These are phyloP conservation scores for Starmerella asiatica DNA, from an alignment of 805 yeast species.

Conservation along the genomic window DNA sequence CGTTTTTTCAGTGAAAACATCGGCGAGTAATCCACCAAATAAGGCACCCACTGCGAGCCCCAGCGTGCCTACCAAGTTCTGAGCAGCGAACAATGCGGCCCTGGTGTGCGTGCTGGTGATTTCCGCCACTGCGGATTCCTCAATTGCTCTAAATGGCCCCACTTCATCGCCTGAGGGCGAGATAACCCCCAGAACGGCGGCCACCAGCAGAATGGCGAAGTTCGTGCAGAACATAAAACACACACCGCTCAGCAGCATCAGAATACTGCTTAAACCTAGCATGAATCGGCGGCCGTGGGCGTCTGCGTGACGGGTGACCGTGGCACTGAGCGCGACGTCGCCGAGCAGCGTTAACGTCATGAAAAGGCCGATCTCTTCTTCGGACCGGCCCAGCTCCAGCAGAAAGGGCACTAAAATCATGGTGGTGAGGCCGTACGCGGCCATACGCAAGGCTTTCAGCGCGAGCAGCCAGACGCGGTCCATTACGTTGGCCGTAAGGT, in stretches of 20 bases:
- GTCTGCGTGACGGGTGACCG: slow-evolving; percentile 68
- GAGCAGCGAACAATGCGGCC: slow-evolving; percentile 63
- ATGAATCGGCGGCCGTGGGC: slow-evolving; percentile 52
- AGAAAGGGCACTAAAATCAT: slow-evolving; percentile 63
- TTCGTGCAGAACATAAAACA: slow-evolving; percentile 46
- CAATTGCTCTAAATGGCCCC: slow-evolving; percentile 79
- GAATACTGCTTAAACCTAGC: slow-evolving; percentile 45
- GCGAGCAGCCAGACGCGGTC: slow-evolving; percentile 56
- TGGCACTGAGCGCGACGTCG: slow-evolving; percentile 57
- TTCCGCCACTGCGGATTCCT: slow-evolving; percentile 72
- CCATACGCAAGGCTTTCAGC: slow-evolving; percentile 56
- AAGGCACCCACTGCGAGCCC: slow-evolving; percentile 69
- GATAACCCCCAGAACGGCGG: slow-evolving; percentile 73
- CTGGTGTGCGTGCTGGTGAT: slow-evolving; percentile 37
- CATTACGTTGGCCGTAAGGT: not conserved
- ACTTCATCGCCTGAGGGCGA: slow-evolving; percentile 85
- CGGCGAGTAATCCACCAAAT: slow-evolving; percentile 46
- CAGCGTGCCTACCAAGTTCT: slow-evolving; percentile 50
- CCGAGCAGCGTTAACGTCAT: slow-evolving; percentile 74
- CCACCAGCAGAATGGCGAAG: slow-evolving; percentile 43
- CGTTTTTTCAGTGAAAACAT: slow-evolving; percentile 22
- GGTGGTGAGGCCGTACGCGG: slow-evolving; percentile 67
- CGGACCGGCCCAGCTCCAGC: slow-evolving; percentile 40
- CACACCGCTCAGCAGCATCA: slow-evolving; percentile 58
- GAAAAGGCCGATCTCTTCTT: slow-evolving; percentile 54